Evolutionary conservation across 345 rosid species (phyloP).

Genomic region (Aurinia saxatilis): DNA sequence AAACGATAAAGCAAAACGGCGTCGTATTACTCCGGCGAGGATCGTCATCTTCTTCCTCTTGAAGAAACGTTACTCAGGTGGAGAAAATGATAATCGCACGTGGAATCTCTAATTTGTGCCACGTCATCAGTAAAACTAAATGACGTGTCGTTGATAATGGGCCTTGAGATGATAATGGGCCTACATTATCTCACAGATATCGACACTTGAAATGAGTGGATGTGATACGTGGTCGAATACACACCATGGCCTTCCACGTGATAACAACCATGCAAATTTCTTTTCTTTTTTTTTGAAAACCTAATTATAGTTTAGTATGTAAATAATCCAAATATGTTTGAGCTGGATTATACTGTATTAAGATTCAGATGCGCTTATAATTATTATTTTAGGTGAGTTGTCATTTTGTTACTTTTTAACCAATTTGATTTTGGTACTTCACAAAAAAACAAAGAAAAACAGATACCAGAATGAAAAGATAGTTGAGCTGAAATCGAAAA

Average conservation of each 20-base stretch:
- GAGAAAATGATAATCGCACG: conserved; percentile 10
- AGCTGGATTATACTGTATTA: not conserved
- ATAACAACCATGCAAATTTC: conserved; percentile 1
- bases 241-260: not conserved
- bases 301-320: not conserved
- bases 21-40: conserved; percentile 29
- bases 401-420: not conserved
- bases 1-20: conserved; percentile 17
- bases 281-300: not conserved
- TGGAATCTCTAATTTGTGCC: not conserved
- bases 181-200: not conserved
- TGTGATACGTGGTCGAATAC: conserved; percentile 18
- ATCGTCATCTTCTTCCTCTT: conserved; percentile 21
- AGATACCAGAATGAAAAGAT: not conserved
- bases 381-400: not conserved
- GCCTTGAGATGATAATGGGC: conserved; percentile 7
- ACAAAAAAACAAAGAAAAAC: not conserved
- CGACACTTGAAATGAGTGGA: not conserved
- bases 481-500: not conserved
- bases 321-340: too few species aligned
- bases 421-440: not conserved
- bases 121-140: conserved; percentile 16
- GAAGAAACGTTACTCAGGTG: not conserved
- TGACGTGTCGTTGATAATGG: not conserved
- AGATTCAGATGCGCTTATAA: not conserved